Percentiles rank a stretch among this genome's conserved stretches.
Conservation (phyloP, 306 rosid species). For the Dalbergia cochinchinensis region DNA sequence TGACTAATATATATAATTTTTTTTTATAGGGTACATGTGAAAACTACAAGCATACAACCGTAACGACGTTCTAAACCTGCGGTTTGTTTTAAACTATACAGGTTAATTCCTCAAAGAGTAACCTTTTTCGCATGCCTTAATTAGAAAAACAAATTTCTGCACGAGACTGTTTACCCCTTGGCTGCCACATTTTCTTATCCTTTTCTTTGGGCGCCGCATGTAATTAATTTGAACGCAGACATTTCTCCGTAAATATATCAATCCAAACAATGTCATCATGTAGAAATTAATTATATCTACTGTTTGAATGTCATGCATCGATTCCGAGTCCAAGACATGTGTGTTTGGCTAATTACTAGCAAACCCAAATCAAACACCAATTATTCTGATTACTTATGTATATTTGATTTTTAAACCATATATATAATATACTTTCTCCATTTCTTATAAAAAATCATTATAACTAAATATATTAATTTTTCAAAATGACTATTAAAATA, state of each 20-base stretch:
- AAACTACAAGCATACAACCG: background rate
- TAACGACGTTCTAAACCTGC: conserved; percentile 48
- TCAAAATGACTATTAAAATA: too few species aligned
- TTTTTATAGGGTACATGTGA: conserved; percentile 17
- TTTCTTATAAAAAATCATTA: too few species aligned
- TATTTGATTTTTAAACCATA: background rate
- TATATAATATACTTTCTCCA: too few species aligned
- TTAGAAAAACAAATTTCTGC: conserved; percentile 31
- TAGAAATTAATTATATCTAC: conserved; percentile 27
- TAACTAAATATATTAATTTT: too few species aligned
- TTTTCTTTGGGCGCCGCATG: conserved; percentile 47
- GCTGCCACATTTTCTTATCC: conserved; percentile 6
- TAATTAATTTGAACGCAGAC: conserved; percentile 42
- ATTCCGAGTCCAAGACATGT: conserved; percentile 47
- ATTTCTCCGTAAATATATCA: background rate
- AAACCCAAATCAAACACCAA: background rate
- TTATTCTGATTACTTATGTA: background rate
- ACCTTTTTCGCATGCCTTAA: conserved; percentile 24
- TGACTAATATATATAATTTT: background rate
- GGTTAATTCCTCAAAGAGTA: background rate
- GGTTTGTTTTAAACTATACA: background rate
- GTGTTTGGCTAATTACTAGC: conserved; percentile 32
- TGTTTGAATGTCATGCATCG: conserved; percentile 26
- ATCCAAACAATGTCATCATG: conserved; percentile 49
- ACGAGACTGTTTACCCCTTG: background rate